These are phyloP conservation scores for Eucalyptus polyanthemos DNA, from an alignment of 345 rosid genomes.

Conservation along the genomic window DNA sequence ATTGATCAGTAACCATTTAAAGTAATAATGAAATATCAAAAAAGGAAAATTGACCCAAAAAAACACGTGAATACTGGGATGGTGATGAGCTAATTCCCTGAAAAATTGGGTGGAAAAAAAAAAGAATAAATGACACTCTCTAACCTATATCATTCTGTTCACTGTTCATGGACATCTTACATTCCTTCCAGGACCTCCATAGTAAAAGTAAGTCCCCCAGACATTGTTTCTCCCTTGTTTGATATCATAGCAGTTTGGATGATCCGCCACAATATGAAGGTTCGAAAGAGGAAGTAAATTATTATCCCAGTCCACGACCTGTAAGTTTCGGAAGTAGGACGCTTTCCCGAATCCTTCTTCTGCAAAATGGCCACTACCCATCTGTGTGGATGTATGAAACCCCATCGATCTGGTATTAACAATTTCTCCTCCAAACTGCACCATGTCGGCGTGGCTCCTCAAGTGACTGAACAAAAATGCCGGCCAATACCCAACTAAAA, in stretches of 20 bases:
- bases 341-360: constrained; percentile 86
- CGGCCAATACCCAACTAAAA: constrained; percentile 96
- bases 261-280: constrained; percentile 73
- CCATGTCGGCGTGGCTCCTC: constrained; percentile 89
- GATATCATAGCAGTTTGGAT: constrained; percentile 80
- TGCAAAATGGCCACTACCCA: constrained; percentile 97
- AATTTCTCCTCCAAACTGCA: constrained; percentile 93
- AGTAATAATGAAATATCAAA: not conserved
- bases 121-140: not conserved
- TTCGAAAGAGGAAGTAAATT: constrained; percentile 62
- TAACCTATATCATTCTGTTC: not conserved
- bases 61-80: not conserved
- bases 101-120: not conserved
- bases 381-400: constrained; percentile 80
- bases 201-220: constrained; percentile 95
- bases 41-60: constrained; percentile 2
- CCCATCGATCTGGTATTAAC: constrained; percentile 72
- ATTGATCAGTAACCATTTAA: not conserved
- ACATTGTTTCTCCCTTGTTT: constrained; percentile 71
- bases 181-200: constrained; percentile 97
- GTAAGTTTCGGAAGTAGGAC: constrained; percentile 83
- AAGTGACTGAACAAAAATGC: constrained; percentile 75
- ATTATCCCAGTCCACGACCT: constrained; percentile 94
- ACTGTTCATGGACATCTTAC: constrained; percentile 48
- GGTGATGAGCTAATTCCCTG: not conserved